Evolutionary conservation across 2,329 filamentous ascomycete species (phyloP).

Genomic region (Cladorrhinum sp.): DNA sequence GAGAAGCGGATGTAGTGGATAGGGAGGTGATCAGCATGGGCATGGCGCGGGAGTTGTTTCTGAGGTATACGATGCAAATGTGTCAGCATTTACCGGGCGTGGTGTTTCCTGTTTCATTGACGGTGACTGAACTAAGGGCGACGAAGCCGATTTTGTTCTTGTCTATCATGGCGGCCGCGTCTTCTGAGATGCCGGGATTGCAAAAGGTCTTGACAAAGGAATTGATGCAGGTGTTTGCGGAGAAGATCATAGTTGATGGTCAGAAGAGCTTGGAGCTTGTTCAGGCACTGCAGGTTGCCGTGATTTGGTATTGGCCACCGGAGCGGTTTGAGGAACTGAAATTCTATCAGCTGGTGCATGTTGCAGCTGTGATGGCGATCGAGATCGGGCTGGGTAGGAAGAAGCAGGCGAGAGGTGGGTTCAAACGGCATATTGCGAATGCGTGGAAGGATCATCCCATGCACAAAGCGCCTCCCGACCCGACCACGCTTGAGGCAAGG

Average conservation of each 20-base stretch:
- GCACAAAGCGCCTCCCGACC: conserved; percentile 47
- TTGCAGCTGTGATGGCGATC: conserved; percentile 76
- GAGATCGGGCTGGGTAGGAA: conserved; percentile 68
- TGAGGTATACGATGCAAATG: conserved; percentile 59
- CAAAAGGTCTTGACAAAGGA: conserved; percentile 66
- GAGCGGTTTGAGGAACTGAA: conserved; percentile 83
- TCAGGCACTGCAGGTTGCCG: conserved; percentile 70
- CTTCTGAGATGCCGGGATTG: conserved; percentile 52
- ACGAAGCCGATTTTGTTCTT: conserved; percentile 66
- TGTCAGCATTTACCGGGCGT: conserved; percentile 60
- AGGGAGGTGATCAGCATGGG: conserved; percentile 57
- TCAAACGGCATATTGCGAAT: conserved; percentile 35
- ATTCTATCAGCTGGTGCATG: conserved; percentile 83
- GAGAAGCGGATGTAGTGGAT: conserved; percentile 51
- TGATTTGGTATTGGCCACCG: conserved; percentile 84
- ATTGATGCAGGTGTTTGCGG: conserved; percentile 69
- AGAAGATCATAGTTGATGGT: conserved; percentile 69
- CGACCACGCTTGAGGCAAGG: conserved; percentile 52
- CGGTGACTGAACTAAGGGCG: conserved; percentile 54
- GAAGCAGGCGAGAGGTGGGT: conserved; percentile 35
- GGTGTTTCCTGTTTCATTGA: conserved; percentile 54
- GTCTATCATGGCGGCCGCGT: conserved; percentile 65
- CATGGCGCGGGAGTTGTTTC: conserved; percentile 53
- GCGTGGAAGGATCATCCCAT: conserved; percentile 43
- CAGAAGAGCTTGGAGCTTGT: conserved; percentile 82